Base-by-base conservation (phyloP, 1,139 yeast genomes). In the Wickerhamomyces sp. region DNA sequence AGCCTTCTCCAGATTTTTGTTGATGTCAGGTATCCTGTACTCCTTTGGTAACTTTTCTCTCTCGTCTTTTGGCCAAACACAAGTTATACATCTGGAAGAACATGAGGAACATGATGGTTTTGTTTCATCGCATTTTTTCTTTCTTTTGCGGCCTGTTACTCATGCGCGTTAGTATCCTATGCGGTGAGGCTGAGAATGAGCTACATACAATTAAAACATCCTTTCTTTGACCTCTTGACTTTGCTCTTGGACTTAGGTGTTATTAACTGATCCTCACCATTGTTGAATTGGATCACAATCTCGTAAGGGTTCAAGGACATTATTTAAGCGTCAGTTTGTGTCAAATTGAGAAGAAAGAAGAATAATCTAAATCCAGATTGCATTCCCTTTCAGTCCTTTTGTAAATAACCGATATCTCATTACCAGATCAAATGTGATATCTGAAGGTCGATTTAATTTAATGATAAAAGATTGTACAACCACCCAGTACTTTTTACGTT, bases 71-170 rank as follows among this genome's bases (percentile, higher is more conserved):
- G 75, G 74, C 68, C 73, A 70, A 8, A 59, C 54, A 48, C 77
- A 72, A 32, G 58, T 48, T 34, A 69, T 51, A 24, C 62, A 58
- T 42, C 68, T 70, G 15, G 68, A 49, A 16, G 59, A 44, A 47
- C 74, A 69, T 2, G 67, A 70, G 2, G 59, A 50, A 40, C 76
- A 70, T 1, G 54, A 47, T 1, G 74, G 74, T 18, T 48, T 59
- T 2, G 33, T 42, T 48, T 72, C 77, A 48, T 72, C 72, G 52
- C 78, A 72, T 56, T 72, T 72, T 65, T 72, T 72, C 63, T 70
- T 71, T 40, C 76, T 59, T 42, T 64, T 64, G 27, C 77, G 60
- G 45, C 47, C 46, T 43, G 22, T 14, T 14, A n/a, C n/a, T 14
- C 7, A 13, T n/a, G 15, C 5, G n/a, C 10, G 27, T 24, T 24